Conservation (phyloP, 1,284 basidiomycete species). For the Rhodofomes roseus region DNA sequence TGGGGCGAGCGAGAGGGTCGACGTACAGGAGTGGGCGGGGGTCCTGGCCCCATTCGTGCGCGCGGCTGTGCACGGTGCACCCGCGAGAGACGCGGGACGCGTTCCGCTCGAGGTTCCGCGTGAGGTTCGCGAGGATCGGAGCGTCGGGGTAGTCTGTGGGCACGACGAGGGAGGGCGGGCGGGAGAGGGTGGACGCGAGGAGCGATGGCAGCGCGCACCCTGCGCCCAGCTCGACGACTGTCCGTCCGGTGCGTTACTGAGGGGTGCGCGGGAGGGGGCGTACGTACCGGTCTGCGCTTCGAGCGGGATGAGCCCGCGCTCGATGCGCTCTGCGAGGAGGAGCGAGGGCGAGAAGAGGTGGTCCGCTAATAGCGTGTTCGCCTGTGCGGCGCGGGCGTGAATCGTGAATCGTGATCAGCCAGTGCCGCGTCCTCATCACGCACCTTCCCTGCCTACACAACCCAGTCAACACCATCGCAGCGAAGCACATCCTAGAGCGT, state of each 20-base stretch:
- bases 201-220: constrained; percentile 65
- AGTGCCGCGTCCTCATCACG: no score
- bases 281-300: constrained; percentile 35
- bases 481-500: not conserved
- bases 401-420: no score
- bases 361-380: constrained; percentile 67
- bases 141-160: constrained; percentile 68
- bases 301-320: constrained; percentile 45
- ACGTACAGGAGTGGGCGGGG: constrained; percentile 42
- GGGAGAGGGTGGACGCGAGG: constrained; percentile 42
- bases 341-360: constrained; percentile 69
- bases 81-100: constrained; percentile 27
- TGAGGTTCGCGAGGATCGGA: constrained; percentile 52
- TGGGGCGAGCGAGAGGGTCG: constrained; percentile 8
- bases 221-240: constrained; percentile 66
- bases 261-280: not conserved
- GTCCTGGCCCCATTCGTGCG: constrained; percentile 65
- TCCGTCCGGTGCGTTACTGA: not conserved
- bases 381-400: constrained; percentile 35
- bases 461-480: constrained; percentile 3
- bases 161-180: constrained; percentile 48
- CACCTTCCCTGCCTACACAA: constrained; percentile 56
- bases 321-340: constrained; percentile 61
- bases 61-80: constrained; percentile 42
- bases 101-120: constrained; percentile 51